A percentile compares a stretch with the other conserved stretches of the same genome.
These are phyloP conservation scores for Aspergillus sp. DNA, from an alignment of 2,329 filamentous ascomycete genomes.

Conservation along the genomic window DNA sequence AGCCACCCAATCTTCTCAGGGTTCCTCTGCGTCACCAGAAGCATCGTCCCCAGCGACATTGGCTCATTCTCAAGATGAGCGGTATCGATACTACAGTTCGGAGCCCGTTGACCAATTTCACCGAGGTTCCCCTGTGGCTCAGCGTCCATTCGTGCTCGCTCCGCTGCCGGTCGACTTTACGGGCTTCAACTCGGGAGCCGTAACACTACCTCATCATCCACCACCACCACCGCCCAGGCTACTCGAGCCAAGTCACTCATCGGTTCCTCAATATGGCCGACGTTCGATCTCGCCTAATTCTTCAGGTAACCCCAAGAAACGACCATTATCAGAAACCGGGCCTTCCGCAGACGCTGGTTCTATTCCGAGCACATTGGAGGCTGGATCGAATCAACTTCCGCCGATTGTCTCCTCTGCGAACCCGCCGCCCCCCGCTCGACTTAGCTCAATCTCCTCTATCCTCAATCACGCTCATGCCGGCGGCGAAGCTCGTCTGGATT, in stretches of 20 bases:
- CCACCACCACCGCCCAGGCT: slow-evolving; percentile 31
- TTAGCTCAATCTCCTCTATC: slow-evolving; percentile 75
- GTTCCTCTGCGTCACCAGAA: slow-evolving; percentile 45
- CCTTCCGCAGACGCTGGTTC: slow-evolving; percentile 26
- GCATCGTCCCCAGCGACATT: slow-evolving; percentile 36
- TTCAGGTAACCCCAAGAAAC: slow-evolving; percentile 35
- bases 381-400: slow-evolving; percentile 38
- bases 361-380: slow-evolving; percentile 31
- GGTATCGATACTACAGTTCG: slow-evolving; percentile 34
- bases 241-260: slow-evolving; percentile 30
- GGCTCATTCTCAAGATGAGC: slow-evolving; percentile 30
- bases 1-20: slow-evolving; percentile 41
- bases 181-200: slow-evolving; percentile 38
- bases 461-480: slow-evolving; percentile 57
- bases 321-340: slow-evolving; percentile 35
- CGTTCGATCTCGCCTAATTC: slow-evolving; percentile 35
- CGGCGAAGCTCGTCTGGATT: slow-evolving; percentile 44
- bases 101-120: slow-evolving; percentile 29
- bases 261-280: slow-evolving; percentile 30
- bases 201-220: slow-evolving; percentile 33
- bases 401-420: slow-evolving; percentile 39
- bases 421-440: slow-evolving; percentile 53
- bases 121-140: slow-evolving; percentile 45
- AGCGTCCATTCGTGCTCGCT: slow-evolving; percentile 33
- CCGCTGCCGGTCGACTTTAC: slow-evolving; percentile 54